Evolutionary conservation across 768 basidiomycete genomes (phyloP).

Genomic region (Scleroderma citrinum): DNA sequence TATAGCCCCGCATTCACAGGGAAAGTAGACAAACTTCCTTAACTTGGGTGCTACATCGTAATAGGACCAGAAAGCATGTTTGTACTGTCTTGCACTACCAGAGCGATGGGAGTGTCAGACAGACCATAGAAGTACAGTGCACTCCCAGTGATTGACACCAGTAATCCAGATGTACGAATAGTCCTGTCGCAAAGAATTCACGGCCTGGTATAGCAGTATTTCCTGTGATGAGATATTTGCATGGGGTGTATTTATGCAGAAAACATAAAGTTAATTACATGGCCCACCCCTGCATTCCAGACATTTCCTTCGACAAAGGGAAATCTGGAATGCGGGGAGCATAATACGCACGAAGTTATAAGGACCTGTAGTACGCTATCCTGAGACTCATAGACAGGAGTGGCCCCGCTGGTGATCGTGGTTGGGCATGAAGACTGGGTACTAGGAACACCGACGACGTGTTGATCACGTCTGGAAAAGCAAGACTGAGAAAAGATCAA

Average conservation of each 20-base stretch:
- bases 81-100: conserved; percentile 1
- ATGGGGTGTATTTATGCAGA: neutral
- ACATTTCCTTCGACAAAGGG: neutral
- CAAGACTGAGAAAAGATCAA: neutral
- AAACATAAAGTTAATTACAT: neutral
- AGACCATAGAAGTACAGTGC: neutral
- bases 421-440: neutral
- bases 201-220: neutral
- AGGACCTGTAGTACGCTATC: neutral
- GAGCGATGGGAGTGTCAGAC: neutral
- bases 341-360: neutral
- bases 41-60: too few relatives aligned
- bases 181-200: neutral
- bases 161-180: neutral
- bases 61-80: neutral
- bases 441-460: neutral
- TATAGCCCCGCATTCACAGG: too few relatives aligned
- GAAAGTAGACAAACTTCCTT: too few relatives aligned
- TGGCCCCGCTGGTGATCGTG: neutral
- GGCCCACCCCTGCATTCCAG: neutral
- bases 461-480: neutral
- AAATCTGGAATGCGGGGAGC: neutral
- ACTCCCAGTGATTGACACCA: neutral
- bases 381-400: neutral
- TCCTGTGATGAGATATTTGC: neutral